Conservation (phyloP, 2,329 filamentous ascomycete species). For the Xylaria digitata region DNA sequence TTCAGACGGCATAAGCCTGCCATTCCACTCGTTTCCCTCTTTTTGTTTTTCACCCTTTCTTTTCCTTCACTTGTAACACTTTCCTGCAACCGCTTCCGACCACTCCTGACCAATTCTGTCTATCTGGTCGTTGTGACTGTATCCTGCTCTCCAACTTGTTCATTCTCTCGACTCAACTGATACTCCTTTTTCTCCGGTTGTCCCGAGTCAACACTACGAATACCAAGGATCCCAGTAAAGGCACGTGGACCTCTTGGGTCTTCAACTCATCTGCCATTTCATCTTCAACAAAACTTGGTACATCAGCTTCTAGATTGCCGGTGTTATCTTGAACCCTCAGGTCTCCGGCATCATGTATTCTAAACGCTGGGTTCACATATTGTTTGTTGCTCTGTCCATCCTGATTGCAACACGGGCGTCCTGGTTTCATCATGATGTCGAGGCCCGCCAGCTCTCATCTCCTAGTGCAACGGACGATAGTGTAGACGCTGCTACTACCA, state of each 20-base stretch:
- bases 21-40: constrained; percentile 38
- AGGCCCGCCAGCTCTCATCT: constrained; percentile 41
- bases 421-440: constrained; percentile 48
- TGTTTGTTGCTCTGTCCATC: constrained; percentile 62
- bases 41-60: constrained; percentile 26
- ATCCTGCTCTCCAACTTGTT: constrained; percentile 5
- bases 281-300: not conserved
- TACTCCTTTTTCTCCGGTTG: not conserved
- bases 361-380: constrained; percentile 57
- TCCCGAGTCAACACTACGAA: constrained; percentile 4
- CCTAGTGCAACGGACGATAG: constrained; percentile 35
- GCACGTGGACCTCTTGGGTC: constrained; percentile 19
- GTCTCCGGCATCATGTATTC: constrained; percentile 58
- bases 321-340: constrained; percentile 1
- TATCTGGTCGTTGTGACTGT: not conserved
- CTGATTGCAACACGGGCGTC: constrained; percentile 59
- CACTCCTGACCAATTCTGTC: not conserved
- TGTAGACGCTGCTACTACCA: constrained; percentile 11
- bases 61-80: constrained; percentile 17
- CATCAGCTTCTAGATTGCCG: not conserved
- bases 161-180: constrained; percentile 9
- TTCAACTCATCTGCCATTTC: constrained; percentile 4
- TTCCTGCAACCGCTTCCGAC: not conserved
- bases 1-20: constrained; percentile 36
- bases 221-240: constrained; percentile 4